phyloP scores from a whole-genome alignment of 305 asterid species.

The Fraxinus platypoda region DNA sequence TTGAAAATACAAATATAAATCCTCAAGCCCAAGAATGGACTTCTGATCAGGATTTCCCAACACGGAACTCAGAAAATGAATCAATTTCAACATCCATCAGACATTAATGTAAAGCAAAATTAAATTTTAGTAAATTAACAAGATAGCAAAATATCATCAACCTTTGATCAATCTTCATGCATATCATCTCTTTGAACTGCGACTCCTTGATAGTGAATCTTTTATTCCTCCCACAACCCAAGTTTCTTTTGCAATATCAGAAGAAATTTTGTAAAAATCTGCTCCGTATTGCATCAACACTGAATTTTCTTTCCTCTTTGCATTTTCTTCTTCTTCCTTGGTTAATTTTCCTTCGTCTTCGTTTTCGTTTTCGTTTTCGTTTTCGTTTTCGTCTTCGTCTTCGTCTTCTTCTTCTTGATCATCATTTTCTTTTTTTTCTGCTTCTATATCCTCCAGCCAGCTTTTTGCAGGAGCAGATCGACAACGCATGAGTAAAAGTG shows the following conservation, averaged over 20 bases:
- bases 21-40: background rate
- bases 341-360: background rate
- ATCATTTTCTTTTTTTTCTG: conserved; percentile 24
- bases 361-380: background rate
- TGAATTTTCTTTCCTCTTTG: conserved; percentile 34
- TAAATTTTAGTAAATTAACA: background rate
- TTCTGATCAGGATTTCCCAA: background rate
- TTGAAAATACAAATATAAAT: conserved; percentile 19
- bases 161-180: conserved; percentile 17
- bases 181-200: conserved; percentile 74
- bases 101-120: background rate
- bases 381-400: conserved; percentile 2
- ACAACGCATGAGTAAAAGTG: conserved; percentile 81
- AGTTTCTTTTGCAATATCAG: conserved; percentile 65
- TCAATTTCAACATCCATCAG: conserved; percentile 1
- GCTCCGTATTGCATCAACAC: conserved; percentile 53
- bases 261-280: conserved; percentile 49
- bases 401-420: conserved; percentile 15
- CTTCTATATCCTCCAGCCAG: conserved; percentile 54
- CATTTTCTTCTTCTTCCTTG: conserved; percentile 28
- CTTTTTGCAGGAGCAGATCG: conserved; percentile 88
- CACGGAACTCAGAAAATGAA: conserved; percentile 8
- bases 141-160: background rate
- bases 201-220: conserved; percentile 61
- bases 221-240: conserved; percentile 70